Conservation (phyloP, 805 yeast species). For the Barnettozyma botsteinii region DNA sequence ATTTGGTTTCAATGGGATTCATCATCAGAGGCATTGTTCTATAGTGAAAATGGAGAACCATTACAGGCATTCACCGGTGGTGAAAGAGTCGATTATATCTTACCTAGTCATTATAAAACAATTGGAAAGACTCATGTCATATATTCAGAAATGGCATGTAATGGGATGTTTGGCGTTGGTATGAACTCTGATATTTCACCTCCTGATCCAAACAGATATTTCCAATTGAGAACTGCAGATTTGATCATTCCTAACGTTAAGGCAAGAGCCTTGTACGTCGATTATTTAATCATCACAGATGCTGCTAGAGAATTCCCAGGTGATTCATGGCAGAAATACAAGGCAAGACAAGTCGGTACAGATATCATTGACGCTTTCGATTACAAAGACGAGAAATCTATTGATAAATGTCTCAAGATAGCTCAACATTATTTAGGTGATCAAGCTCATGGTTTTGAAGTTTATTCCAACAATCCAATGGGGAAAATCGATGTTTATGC, state of each 20-base stretch:
- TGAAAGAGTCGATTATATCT: constrained; percentile 66
- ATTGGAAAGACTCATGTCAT: constrained; percentile 53
- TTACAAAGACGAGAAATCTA: constrained; percentile 51
- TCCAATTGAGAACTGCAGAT: constrained; percentile 64
- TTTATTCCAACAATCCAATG: constrained; percentile 37
- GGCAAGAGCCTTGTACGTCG: constrained; percentile 72
- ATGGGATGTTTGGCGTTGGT: constrained; percentile 88
- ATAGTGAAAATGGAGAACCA: constrained; percentile 59
- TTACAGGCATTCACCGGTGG: constrained; percentile 82
- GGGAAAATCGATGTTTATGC: constrained; percentile 62
- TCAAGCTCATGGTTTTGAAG: constrained; percentile 57
- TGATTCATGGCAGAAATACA: constrained; percentile 74
- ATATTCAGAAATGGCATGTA: constrained; percentile 86
- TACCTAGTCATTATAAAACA: constrained; percentile 50
- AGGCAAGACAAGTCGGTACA: constrained; percentile 75
- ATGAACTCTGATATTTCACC: constrained; percentile 54
- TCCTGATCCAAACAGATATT: constrained; percentile 68
- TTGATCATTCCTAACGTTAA: constrained; percentile 73
- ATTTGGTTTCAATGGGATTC: constrained; percentile 81
- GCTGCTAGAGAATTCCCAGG: constrained; percentile 83
- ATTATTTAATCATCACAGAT: constrained; percentile 85
- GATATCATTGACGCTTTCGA: constrained; percentile 82
- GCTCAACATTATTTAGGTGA: constrained; percentile 62
- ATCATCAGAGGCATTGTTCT: constrained; percentile 79
- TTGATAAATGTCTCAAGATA: constrained; percentile 58